Evolutionary conservation across 2,329 filamentous ascomycete species (phyloP).

Genomic region (Bertia moriformis): DNA sequence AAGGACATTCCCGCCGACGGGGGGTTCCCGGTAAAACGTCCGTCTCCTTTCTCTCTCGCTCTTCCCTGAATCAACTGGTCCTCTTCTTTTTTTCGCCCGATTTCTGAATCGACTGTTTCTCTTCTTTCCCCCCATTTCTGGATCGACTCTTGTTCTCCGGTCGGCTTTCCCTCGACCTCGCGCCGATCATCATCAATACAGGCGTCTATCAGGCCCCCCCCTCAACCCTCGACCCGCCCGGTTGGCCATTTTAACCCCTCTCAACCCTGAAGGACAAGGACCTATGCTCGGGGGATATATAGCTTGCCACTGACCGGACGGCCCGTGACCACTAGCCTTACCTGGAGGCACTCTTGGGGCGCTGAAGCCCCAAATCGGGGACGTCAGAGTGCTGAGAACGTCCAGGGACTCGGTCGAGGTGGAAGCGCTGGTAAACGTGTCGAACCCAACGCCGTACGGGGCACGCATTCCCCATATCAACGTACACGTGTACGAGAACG

Average conservation of each 20-base stretch:
- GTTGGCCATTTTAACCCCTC: too few species aligned
- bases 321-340: slow-evolving; percentile 43
- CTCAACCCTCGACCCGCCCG: too few species aligned
- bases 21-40: slow-evolving; percentile 83
- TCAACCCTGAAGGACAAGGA: too few species aligned
- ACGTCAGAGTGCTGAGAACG: slow-evolving; percentile 60
- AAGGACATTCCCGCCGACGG: slow-evolving; percentile 77
- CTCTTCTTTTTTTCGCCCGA: too few species aligned
- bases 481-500: slow-evolving; percentile 62
- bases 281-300: too few species aligned
- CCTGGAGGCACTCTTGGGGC: slow-evolving; percentile 23
- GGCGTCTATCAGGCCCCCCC: too few species aligned
- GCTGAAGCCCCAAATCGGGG: slow-evolving; percentile 49
- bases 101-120: slow-evolving; percentile 2
- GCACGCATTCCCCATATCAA: slow-evolving; percentile 69
- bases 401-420: slow-evolving; percentile 57
- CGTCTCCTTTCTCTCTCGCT: slow-evolving; percentile 40
- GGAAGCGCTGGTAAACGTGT: slow-evolving; percentile 63
- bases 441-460: slow-evolving; percentile 79
- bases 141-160: slow-evolving; percentile 18
- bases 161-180: slow-evolving; percentile 7
- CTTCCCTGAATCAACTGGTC: slow-evolving; percentile 10
- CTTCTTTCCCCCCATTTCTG: slow-evolving; percentile 6
- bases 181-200: too few species aligned
- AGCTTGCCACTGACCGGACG: slow-evolving; percentile 9